Evolutionary conservation across 768 basidiomycete genomes (phyloP), one percentile per base, ranked within the genome.

Genomic region (Auriscalpium orientale): DNA sequence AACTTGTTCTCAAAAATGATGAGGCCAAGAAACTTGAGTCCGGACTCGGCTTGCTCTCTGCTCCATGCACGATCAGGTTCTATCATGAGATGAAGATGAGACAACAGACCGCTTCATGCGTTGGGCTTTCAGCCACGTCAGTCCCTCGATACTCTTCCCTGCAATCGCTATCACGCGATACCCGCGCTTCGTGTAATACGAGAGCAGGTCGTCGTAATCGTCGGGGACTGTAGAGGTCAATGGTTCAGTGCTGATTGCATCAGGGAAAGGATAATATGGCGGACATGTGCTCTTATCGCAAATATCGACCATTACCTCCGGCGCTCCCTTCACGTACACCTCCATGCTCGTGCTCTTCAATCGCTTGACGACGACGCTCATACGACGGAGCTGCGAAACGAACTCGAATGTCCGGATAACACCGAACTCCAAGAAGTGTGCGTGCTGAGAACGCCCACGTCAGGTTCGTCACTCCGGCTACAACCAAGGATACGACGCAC

Each of bases 1-100:
- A 99, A 75, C 72, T 95, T 90, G 74, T 99, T 99, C 70, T 99
- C 97, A 65, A 99, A 99, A 58, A 99, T 95, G 65, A 98, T 86
- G 37, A 99, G 74, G 2, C 97, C 97, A 15, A 98, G 79, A 75
- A 99, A 99, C 55, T 83, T 84, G 8, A 99, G 76, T 28, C 82
- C 84, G 2, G 85, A 89, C 66, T 99, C 97, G 15, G 94, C 95
- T 73, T 95, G 91, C 64, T 98, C 97, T 28, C 94, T 97, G 62
- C 33, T 18, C n/a, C 15, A 2, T 9, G 44, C 48, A 8, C n/a
- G 34, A 44, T 44, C 50, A 37, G 48, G 57, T 40, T 46, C 53
- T 57, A 13, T 40, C 38, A 37, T 50, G 18, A 36, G 49, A 18
- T 51, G 16, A 46, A 33, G 13, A 43, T 13, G 8, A 51, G 43